Evolutionary conservation across 2,329 filamentous ascomycete species (phyloP).

Genomic region (Fusarium vanettenii): DNA sequence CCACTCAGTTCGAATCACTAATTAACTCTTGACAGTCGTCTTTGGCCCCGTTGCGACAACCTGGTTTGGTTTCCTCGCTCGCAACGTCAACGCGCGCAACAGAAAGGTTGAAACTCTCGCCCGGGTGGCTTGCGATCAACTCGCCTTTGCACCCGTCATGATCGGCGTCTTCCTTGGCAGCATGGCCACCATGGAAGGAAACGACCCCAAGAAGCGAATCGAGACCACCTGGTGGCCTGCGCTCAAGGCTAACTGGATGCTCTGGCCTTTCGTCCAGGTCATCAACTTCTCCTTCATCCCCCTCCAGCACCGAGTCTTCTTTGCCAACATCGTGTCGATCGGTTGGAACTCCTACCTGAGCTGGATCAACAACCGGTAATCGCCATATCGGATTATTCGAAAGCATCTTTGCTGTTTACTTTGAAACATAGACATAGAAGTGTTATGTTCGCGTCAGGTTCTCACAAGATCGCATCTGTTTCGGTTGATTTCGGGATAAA

Average conservation of each 20-base stretch:
- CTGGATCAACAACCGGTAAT: conserved; percentile 65
- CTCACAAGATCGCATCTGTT: conserved; percentile 6
- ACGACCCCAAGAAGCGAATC: conserved; percentile 72
- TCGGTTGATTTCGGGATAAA: conserved; percentile 16
- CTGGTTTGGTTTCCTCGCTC: conserved; percentile 86
- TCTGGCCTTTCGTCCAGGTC: conserved; percentile 89
- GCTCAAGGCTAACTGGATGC: conserved; percentile 84
- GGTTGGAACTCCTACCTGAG: conserved; percentile 76
- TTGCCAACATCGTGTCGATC: conserved; percentile 84
- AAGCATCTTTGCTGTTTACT: conserved; percentile 1
- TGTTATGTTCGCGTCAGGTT: conserved; percentile 11
- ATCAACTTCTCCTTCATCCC: conserved; percentile 91
- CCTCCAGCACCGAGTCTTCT: conserved; percentile 82
- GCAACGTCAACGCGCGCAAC: conserved; percentile 71
- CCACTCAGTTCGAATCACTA: neutral
- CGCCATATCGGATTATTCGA: neutral
- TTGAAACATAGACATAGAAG: conserved; percentile 34
- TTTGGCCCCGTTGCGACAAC: conserved; percentile 90
- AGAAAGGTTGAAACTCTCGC: conserved; percentile 78
- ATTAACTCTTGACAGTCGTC: conserved; percentile 63
- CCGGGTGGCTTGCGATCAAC: conserved; percentile 84
- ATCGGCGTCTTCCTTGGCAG: conserved; percentile 83
- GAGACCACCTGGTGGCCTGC: conserved; percentile 76
- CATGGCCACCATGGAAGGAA: conserved; percentile 86
- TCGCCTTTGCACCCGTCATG: conserved; percentile 85